These are phyloP conservation scores for Dioscorea dumetorum DNA, from an alignment of 106 monocot genomes.

Conservation along the genomic window DNA sequence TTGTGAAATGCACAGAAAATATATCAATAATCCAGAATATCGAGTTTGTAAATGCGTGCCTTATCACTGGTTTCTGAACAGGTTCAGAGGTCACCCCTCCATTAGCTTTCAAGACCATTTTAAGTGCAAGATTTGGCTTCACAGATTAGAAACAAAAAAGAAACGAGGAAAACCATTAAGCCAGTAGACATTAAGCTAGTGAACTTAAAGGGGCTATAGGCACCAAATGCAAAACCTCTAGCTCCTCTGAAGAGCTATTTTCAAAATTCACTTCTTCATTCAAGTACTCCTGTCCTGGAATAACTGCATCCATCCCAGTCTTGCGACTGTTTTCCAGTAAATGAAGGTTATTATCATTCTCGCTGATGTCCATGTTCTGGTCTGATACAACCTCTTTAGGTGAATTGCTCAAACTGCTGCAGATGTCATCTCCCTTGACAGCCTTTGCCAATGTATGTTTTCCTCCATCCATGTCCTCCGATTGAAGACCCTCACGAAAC, in stretches of 20 bases:
- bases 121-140: conserved; percentile 17
- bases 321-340: background rate
- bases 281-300: background rate
- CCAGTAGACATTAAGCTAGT: too few relatives aligned
- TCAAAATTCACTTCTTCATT: conserved; percentile 2
- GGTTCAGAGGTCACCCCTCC: conserved; percentile 15
- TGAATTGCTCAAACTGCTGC: background rate
- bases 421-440: background rate
- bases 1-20: conserved; percentile 3
- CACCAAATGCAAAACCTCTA: conserved; percentile 15
- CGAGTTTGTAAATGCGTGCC: conserved; percentile 16
- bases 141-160: conserved; percentile 7
- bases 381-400: background rate
- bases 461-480: too few relatives aligned
- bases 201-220: background rate
- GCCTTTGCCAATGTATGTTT: too few relatives aligned
- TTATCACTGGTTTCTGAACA: conserved; percentile 15
- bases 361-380: background rate
- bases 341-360: background rate
- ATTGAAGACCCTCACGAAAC: too few relatives aligned
- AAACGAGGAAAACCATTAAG: background rate
- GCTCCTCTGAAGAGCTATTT: conserved; percentile 19
- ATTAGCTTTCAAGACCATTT: conserved; percentile 11
- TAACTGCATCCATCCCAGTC: background rate
- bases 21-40: background rate